Base-by-base conservation (phyloP, 2,329 filamentous ascomycete genomes). In the Leptographium radiaticola region DNA sequence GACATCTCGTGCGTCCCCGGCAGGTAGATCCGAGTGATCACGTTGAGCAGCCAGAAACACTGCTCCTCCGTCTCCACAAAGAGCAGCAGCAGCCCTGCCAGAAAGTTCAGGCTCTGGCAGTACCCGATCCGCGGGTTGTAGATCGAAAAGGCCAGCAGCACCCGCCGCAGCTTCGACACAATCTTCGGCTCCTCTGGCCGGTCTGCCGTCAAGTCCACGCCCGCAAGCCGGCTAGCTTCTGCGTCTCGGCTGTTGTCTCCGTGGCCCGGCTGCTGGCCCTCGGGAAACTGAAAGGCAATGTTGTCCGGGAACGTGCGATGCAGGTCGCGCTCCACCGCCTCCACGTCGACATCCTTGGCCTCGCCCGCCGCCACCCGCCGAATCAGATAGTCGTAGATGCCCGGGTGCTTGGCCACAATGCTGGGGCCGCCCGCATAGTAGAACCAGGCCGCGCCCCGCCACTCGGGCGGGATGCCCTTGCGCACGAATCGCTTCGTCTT, bases 271-370 rank as follows among this genome's bases (percentile, higher is more conserved):
- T 57, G 58, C 36, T 63, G 61, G 20, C 46, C 53, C 11, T 52
- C 55, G 4, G 59, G 43, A 20, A 62, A 62, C 63, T 93, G 93
- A 71, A 96, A 97, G 59, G 81, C 83, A 54, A 94, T 77, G 62
- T 97, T 96, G 70, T 97, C 91, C 0, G 91, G 91, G 63, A 96
- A 97, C 0, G 91, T 96, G 43, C 91, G 82, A 69, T 96, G 87
- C 25, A 97, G 74, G 67, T 97, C 91, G 49, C 91, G 83, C 70
- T 97, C 91, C 62, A 97, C 95, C 50, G 90, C 86, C 63, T 97
- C 91, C 45, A 84, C 77, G 61, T 96, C 89, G 51, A 87, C 77
- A 0, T 79, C 74, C 63, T 86, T 84, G 38, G 87, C 81, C 43
- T 73, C 71, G 10, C 63, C 63, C 0, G 44, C 53, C 18, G 58